Percentiles rank a stretch among this genome's conserved stretches.
phyloP scores from a whole-genome alignment of 2,329 filamentous ascomycete species.

The Colletotrichum cereale region DNA sequence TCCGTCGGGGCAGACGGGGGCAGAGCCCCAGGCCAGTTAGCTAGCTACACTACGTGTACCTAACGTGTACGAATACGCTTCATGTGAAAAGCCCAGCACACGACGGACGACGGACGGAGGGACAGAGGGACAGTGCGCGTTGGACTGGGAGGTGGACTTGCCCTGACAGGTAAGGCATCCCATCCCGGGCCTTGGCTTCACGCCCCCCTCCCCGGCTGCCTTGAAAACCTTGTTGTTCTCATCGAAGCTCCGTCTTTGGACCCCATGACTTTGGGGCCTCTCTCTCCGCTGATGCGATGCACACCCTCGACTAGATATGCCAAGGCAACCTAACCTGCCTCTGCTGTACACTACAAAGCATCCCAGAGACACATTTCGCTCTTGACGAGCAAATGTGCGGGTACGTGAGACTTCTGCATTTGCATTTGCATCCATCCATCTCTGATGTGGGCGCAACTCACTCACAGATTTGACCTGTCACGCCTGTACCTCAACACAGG shows the following conservation, averaged over 20 bases:
- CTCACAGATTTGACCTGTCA: background rate
- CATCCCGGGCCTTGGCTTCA: conserved; percentile 21
- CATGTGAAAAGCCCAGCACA: conserved; percentile 4
- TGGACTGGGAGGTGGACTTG: conserved; percentile 12
- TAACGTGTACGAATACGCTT: background rate
- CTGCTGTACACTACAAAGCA: background rate
- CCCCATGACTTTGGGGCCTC: conserved; percentile 5
- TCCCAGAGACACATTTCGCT: background rate
- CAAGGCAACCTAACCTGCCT: background rate
- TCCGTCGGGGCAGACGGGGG: background rate
- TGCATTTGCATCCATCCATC: background rate
- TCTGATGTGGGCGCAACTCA: background rate
- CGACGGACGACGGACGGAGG: background rate
- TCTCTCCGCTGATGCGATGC: conserved; percentile 9
- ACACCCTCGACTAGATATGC: background rate
- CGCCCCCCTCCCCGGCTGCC: conserved; percentile 23
- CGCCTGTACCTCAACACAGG: background rate
- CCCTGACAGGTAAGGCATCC: conserved; percentile 20
- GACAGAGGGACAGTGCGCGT: conserved; percentile 2
- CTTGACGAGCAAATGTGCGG: background rate
- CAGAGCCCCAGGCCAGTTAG: background rate
- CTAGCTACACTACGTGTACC: background rate
- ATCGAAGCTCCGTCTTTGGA: background rate
- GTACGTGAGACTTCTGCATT: background rate
- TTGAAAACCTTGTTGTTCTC: conserved; percentile 35